Evolutionary conservation across 108 stramenopile species (phyloP), one percentile per base, ranked within the genome.

Genomic region (Pseudonitzschia pungens): DNA sequence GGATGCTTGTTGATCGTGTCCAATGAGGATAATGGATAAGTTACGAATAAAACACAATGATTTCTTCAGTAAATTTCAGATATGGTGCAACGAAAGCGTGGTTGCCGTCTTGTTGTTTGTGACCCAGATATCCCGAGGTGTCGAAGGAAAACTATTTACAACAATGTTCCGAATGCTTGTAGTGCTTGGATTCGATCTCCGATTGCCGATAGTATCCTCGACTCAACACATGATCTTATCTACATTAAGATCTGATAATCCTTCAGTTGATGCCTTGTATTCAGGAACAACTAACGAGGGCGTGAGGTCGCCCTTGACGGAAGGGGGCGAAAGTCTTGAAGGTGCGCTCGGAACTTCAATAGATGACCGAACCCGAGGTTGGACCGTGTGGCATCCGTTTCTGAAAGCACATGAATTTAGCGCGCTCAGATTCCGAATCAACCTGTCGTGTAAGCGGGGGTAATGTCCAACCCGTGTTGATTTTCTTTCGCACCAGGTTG

Each of bases 391-490:
- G 14, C 5, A 48, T 12, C 45, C 45, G 14, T 48, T 2, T 1
- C 10, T 18, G 14, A 18, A 18, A 48, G 45, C 45, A 48, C 16
- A 10, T 18, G 45, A 12, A 36, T 48, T 48, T 59, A 12, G 58
- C 20, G 32, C 14, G 20, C 20, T 12, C 18, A 4, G 45, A 9
- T 48, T 48, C 18, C 9, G 20, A 65, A 26, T 70, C 69, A 77
- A 43, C 76, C 76, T 31, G 76, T 56, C 0, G 76, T 77, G 26
- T 65, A 77, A 20, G 76, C 76, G 29, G 63, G 76, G 20, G 63
- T 10, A 16, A 62, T n/a, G 42, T 40, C 28, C 48, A 65, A 24
- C 5, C 64, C 40, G 14, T 58, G 55, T 24, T 59, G 41, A 16
- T n/a, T 29, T 28, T 69, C 62, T 33, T 55, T 71, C 52, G 21